A percentile compares a stretch with the other conserved stretches of the same genome.
These are phyloP conservation scores for Boletus tomentosulus DNA, from an alignment of 768 basidiomycete species.

Conservation along the genomic window DNA sequence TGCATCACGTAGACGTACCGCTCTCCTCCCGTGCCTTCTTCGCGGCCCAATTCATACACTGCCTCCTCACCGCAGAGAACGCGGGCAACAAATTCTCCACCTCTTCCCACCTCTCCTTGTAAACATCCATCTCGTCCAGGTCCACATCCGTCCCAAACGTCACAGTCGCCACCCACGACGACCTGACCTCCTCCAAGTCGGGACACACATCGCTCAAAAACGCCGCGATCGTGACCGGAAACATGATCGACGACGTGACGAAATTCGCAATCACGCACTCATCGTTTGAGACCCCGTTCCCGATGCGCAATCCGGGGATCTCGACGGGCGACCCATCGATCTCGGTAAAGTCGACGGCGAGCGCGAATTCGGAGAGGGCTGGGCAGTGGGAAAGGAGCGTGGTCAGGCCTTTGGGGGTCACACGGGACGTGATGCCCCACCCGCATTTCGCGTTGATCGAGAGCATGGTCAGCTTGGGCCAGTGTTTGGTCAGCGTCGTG, in stretches of 20 bases:
- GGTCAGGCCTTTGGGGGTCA: conserved; percentile 23
- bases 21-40: neutral
- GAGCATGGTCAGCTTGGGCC: conserved; percentile 14
- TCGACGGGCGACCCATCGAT: conserved; percentile 8
- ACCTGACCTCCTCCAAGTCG: conserved; percentile 5
- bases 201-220: conserved; percentile 28
- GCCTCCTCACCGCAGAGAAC: conserved; percentile 18
- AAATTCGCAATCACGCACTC: conserved; percentile 13
- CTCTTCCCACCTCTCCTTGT: conserved; percentile 19
- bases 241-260: conserved; percentile 17
- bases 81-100: conserved; percentile 21
- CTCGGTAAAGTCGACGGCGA: conserved; percentile 19
- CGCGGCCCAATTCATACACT: conserved; percentile 8
- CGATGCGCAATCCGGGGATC: neutral
- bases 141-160: neutral
- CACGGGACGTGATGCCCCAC: conserved; percentile 14
- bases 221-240: conserved; percentile 18
- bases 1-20: neutral
- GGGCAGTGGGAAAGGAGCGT: conserved; percentile 16
- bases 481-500: conserved; percentile 14
- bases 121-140: conserved; percentile 7
- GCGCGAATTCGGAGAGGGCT: conserved; percentile 7
- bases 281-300: conserved; percentile 9
- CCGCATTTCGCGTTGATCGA: conserved; percentile 17
- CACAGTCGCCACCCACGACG: conserved; percentile 10